Base-by-base conservation (phyloP, 83 land plant species). In the Larix sibirica region DNA sequence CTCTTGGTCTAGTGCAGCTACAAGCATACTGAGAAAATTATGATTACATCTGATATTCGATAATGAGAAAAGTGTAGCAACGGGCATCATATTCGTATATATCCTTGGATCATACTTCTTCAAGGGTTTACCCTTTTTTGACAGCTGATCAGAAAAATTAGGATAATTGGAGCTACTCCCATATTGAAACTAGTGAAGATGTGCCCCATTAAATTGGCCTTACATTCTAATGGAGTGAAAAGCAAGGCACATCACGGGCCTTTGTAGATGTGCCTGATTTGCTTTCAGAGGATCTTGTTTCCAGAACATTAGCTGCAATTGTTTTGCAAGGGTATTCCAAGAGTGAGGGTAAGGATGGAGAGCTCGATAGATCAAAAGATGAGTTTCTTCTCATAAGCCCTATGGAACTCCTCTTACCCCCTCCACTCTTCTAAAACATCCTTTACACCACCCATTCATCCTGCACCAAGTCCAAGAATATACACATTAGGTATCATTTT, bases 381-480 rank as follows among this genome's bases (percentile, higher is more conserved):
- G 31, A 0, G 31, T 76, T 76, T 76, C 60, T 76, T 12, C 60
- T 12, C 60, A 76, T 47, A 42, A 76, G 6, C 12, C 79, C 60
- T 9, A 84, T 33, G 13, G 81, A 86, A 60, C 87, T 92, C 62
- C 90, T 92, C 3, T 24, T 24, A 5, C 67, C 83, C 4, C 85
- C 90, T 12, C 82, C 83, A 62, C 84, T 92, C 82, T 92, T 92
- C 68, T 90, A 88, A 76, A 92, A 92, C 21, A 92, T 86, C 21
- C 94, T 88, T 84, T 92, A 92, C 44, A 92, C 94, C 69, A 90
- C 94, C 94, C 94, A 92, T 76, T 92, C 94, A 56, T 92, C 94
- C 89, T 92, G 92, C 47, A 80, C 42, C 36, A 33, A 33, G 3
- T 33, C 36, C 36, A 33, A 33, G 36, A 1, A 33, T 33, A 33